These are phyloP conservation scores for Paxillus ammoniavirescens DNA, from an alignment of 768 basidiomycete genomes.

Conservation along the genomic window DNA sequence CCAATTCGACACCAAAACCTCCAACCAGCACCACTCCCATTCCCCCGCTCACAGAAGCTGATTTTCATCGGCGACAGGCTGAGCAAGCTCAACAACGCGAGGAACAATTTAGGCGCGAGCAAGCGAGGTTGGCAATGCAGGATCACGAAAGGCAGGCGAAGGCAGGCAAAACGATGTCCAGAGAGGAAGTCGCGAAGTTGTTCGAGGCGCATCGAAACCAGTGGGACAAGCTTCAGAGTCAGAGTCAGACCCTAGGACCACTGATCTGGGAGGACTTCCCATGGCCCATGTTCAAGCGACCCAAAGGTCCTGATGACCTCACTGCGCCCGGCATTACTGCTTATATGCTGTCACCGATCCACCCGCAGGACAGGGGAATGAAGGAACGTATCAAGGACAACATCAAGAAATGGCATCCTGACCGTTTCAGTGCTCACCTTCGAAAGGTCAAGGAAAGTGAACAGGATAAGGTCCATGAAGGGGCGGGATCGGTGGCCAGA, in stretches of 20 bases:
- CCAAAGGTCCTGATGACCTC: constrained; percentile 59
- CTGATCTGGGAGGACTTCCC: constrained; percentile 69
- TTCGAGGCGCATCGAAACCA: constrained; percentile 62
- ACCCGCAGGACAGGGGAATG: constrained; percentile 49
- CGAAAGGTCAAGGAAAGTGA: constrained; percentile 63
- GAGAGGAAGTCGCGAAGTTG: constrained; percentile 54
- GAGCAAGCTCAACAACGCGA: constrained; percentile 64
- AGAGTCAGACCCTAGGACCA: constrained; percentile 23
- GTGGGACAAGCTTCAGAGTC: constrained; percentile 47
- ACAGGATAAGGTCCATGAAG: constrained; percentile 64
- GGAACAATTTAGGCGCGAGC: constrained; percentile 67
- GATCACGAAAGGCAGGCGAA: constrained; percentile 44
- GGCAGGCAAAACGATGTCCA: constrained; percentile 47
- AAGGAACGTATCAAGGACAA: constrained; percentile 79
- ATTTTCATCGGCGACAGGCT: constrained; percentile 63
- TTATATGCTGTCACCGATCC: constrained; percentile 59
- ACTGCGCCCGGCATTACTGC: constrained; percentile 52
- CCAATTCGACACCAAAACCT: constrained; percentile 21
- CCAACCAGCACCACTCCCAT: constrained; percentile 15
- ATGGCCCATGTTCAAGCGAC: constrained; percentile 67
- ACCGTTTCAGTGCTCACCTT: constrained; percentile 74
- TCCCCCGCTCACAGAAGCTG: constrained; percentile 41
- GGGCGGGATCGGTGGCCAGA: constrained; percentile 71
- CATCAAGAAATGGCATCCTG: constrained; percentile 78
- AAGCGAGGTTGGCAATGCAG: constrained; percentile 56